Base-by-base conservation (phyloP, 768 basidiomycete genomes). In the Panaeolus papilionaceus region DNA sequence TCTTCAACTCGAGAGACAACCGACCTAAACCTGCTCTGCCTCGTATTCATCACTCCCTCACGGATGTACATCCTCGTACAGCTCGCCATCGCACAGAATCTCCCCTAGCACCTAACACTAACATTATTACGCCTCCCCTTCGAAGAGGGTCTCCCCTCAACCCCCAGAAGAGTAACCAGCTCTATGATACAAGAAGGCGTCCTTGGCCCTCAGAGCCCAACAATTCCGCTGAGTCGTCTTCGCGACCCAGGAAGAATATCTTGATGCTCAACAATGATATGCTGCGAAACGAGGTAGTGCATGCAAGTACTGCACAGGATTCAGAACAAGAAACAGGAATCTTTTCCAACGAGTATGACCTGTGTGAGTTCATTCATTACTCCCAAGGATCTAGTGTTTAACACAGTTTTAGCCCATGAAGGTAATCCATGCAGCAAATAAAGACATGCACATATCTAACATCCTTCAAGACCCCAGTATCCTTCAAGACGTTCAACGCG, bases 341-440 rank as follows among this genome's bases (percentile, higher is more conserved):
- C 45, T 90, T 92, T 77, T 90, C 91, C 0, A 88, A 93, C 69
- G 92, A 93, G 77, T 93, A 92, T 74, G 90, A 93, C 74, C 80
- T 93, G 68, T 86, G 92, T 93, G 75, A 80, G 90, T 84, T 4
- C 47, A 38, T 65, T 10, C 64, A 54, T 44, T 40, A 26, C 44
- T 51, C 38, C 39, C 18, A 18, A 49, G 51, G 67, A 64, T 33
- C 65, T 23, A 65, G 63, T 70, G 33, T 51, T 66, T 61, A 63
- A 64, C 63, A 66, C 14, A 10, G 58, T 51, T 71, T 18, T 69
- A 93, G 92, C 92, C 63, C 90, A 90, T 58, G 92, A 93, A 87
- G 92, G 92, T 84, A 84, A 81, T 82, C 1, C 62, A 66, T 51
- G 20, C 37, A 16, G 5, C 2, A 16, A 40, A 62, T 39, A 26